phyloP scores from a whole-genome alignment of 768 basidiomycete species.

The Hygrophorus russula region DNA sequence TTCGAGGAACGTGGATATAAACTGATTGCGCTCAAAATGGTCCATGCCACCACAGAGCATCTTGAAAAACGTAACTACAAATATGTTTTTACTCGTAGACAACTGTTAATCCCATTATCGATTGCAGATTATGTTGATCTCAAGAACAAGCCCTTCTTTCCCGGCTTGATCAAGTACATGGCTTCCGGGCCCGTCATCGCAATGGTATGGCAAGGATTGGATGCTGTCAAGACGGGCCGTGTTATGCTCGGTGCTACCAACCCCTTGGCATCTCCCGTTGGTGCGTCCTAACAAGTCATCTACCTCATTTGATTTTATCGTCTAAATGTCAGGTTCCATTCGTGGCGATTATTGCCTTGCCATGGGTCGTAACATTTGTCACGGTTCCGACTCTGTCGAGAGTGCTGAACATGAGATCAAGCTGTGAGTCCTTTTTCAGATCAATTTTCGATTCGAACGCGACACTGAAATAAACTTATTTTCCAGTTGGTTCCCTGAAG shows the following conservation, averaged over 20 bases:
- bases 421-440: conserved; percentile 43
- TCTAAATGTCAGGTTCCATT: conserved; percentile 62
- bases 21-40: conserved; percentile 90
- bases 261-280: conserved; percentile 81
- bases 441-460: background rate
- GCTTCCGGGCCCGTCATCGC: conserved; percentile 89
- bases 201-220: conserved; percentile 93
- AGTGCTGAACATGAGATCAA: conserved; percentile 90
- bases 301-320: background rate
- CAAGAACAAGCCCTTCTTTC: conserved; percentile 91
- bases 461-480: conserved; percentile 7
- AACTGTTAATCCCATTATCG: conserved; percentile 8
- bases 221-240: conserved; percentile 92
- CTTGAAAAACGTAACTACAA: conserved; percentile 73
- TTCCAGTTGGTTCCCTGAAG: conserved; percentile 89
- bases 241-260: conserved; percentile 95
- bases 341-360: conserved; percentile 93
- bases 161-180: conserved; percentile 94
- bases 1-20: conserved; percentile 99
- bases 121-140: conserved; percentile 89
- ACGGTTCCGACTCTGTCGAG: conserved; percentile 84
- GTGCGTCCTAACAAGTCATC: conserved; percentile 28
- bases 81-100: conserved; percentile 6
- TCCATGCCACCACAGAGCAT: conserved; percentile 66
- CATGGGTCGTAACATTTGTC: conserved; percentile 91